Percentiles rank a stretch among this genome's conserved stretches.
These are phyloP conservation scores for Exophiala lecanii-corni DNA, from an alignment of 2,329 filamentous ascomycete species.

Conservation along the genomic window DNA sequence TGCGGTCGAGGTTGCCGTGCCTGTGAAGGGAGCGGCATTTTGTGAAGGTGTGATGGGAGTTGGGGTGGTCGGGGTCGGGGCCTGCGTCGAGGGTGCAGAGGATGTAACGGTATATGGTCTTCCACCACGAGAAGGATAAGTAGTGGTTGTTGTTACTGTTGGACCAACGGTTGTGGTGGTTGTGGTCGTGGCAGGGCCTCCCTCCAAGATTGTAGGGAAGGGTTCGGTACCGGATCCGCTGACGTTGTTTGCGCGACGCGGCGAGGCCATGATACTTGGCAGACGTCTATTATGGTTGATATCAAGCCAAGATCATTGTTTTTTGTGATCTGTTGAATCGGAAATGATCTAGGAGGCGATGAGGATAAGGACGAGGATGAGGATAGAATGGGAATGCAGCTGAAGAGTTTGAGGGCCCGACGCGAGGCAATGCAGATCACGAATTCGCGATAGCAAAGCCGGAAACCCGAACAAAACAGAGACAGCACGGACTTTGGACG, in stretches of 20 bases:
- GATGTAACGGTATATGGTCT: conserved; percentile 21
- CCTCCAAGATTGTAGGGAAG: conserved; percentile 17
- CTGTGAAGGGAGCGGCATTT: background rate
- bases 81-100: conserved; percentile 5
- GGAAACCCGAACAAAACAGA: too few relatives aligned
- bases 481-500: too few relatives aligned
- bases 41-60: conserved; percentile 1
- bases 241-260: conserved; percentile 11
- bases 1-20: conserved; percentile 7
- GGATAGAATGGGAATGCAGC: too few relatives aligned
- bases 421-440: too few relatives aligned
- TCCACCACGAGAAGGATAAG: conserved; percentile 11
- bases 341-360: too few relatives aligned
- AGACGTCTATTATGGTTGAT: background rate
- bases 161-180: conserved; percentile 14
- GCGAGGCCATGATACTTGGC: conserved; percentile 13
- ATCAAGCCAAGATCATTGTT: background rate
- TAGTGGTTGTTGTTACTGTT: conserved; percentile 15
- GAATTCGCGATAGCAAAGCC: too few relatives aligned
- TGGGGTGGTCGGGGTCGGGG: conserved; percentile 6
- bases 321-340: too few relatives aligned
- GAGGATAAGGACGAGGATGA: too few relatives aligned
- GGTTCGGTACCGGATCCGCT: conserved; percentile 17
- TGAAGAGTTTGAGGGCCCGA: too few relatives aligned
- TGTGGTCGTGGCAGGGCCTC: conserved; percentile 11